Evolutionary conservation across 2,329 filamentous ascomycete genomes (phyloP).

Genomic region (Aspergillus phoenicis): DNA sequence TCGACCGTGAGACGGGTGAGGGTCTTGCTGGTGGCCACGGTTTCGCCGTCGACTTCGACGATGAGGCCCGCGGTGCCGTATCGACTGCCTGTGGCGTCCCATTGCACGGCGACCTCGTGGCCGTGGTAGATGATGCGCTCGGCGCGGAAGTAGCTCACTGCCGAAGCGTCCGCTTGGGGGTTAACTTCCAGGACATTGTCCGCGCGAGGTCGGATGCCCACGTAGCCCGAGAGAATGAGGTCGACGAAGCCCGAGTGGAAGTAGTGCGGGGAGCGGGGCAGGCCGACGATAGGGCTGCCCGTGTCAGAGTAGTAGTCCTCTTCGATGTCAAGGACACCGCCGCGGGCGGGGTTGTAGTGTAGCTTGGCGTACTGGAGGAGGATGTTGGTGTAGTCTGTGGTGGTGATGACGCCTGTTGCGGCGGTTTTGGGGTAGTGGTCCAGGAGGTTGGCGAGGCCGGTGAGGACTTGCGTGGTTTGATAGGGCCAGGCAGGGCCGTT

Average conservation of each 20-base stretch:
- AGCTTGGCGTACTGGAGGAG: slow-evolving; percentile 44
- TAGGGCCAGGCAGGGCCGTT: slow-evolving; percentile 51
- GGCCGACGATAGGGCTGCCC: slow-evolving; percentile 45
- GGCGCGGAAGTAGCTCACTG: slow-evolving; percentile 45
- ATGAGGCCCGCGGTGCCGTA: slow-evolving; percentile 18
- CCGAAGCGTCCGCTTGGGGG: slow-evolving; percentile 35
- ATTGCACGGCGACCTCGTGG: slow-evolving; percentile 45
- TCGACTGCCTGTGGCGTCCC: slow-evolving; percentile 33
- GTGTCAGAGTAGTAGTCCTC: slow-evolving; percentile 50
- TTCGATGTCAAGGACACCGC: slow-evolving; percentile 40
- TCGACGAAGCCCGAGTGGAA: slow-evolving; percentile 52
- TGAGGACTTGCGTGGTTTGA: slow-evolving; percentile 46
- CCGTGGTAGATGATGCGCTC: slow-evolving; percentile 49
- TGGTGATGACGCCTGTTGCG: slow-evolving; percentile 14
- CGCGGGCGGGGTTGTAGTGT: slow-evolving; percentile 39
- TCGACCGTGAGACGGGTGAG: slow-evolving; percentile 16
- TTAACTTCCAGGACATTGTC: slow-evolving; percentile 46
- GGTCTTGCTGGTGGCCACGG: slow-evolving; percentile 10
- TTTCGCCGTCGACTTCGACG: slow-evolving; percentile 21
- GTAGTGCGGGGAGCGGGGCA: slow-evolving; percentile 48
- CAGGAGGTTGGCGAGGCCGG: slow-evolving; percentile 47
- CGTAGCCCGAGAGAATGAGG: slow-evolving; percentile 44
- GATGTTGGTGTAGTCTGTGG: slow-evolving; percentile 41
- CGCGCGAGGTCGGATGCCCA: slow-evolving; percentile 45
- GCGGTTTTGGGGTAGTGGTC: slow-evolving; percentile 43